Conservation (phyloP, 2,329 filamentous ascomycete species). For the Aspergillus sp. region DNA sequence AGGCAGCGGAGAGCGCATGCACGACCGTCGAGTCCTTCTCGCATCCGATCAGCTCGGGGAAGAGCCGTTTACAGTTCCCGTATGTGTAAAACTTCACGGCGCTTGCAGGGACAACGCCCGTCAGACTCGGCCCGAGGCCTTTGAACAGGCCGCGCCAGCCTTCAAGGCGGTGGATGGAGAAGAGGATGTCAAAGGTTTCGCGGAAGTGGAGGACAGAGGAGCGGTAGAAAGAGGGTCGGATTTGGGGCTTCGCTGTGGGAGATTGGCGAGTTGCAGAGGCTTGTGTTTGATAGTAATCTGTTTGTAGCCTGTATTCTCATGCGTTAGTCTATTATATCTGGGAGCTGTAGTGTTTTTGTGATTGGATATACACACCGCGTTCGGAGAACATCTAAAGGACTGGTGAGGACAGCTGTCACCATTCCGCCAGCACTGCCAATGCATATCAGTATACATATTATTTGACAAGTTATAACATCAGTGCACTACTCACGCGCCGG, state of each 20-base stretch:
- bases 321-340: neutral
- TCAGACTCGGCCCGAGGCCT: slow-evolving; percentile 37
- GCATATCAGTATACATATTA: slow-evolving; percentile 2
- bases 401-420: slow-evolving; percentile 85
- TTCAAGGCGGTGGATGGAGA: slow-evolving; percentile 35
- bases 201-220: slow-evolving; percentile 56
- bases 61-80: slow-evolving; percentile 37
- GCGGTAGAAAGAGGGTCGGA: slow-evolving; percentile 49
- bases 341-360: too few relatives aligned
- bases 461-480: neutral
- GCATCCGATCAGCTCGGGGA: slow-evolving; percentile 25
- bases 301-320: slow-evolving; percentile 58
- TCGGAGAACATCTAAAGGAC: slow-evolving; percentile 94
- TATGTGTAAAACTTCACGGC: slow-evolving; percentile 41
- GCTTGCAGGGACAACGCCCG: slow-evolving; percentile 38
- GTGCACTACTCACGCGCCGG: slow-evolving; percentile 30
- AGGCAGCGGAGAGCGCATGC: slow-evolving; percentile 33
- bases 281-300: slow-evolving; percentile 80
- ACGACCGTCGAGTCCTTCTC: slow-evolving; percentile 30
- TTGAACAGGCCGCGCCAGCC: slow-evolving; percentile 38
- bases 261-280: slow-evolving; percentile 57
- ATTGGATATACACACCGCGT: slow-evolving; percentile 57
- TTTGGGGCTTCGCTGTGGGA: slow-evolving; percentile 54
- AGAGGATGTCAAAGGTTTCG: slow-evolving; percentile 34
- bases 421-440: slow-evolving; percentile 62